Evolutionary conservation across 2,329 filamentous ascomycete genomes (phyloP).

Genomic region (Dissoconium aciculare): DNA sequence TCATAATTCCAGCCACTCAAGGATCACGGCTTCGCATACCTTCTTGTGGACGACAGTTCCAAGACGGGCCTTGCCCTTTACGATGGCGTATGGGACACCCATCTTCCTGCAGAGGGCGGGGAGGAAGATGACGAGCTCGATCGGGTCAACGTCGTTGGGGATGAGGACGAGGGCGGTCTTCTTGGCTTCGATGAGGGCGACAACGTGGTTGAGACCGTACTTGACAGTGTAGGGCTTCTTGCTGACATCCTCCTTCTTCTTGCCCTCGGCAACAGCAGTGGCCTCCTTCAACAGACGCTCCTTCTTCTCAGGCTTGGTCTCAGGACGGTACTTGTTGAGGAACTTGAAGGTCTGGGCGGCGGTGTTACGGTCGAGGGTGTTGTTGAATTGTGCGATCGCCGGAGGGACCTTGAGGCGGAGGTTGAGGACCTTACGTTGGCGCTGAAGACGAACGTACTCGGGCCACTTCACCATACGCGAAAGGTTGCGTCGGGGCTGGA

Average conservation of each 20-base stretch:
- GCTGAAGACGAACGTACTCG: conserved; percentile 96
- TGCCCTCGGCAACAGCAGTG: conserved; percentile 91
- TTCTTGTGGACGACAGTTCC: conserved; percentile 99
- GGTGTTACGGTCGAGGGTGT: conserved; percentile 91
- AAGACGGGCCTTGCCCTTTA: conserved; percentile 99
- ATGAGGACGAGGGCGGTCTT: conserved; percentile 97
- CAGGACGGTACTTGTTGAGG: conserved; percentile 99
- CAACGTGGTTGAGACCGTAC: conserved; percentile 99
- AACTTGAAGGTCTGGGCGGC: conserved; percentile 97
- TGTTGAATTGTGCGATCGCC: conserved; percentile 92
- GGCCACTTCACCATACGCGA: conserved; percentile 99
- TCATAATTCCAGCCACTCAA: not conserved
- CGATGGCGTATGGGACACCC: conserved; percentile 96
- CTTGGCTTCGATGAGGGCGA: conserved; percentile 97
- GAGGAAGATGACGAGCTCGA: conserved; percentile 98
- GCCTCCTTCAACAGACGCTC: conserved; percentile 97
- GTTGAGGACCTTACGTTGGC: conserved; percentile 90
- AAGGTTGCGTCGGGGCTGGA: conserved; percentile 91
- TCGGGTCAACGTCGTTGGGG: conserved; percentile 98
- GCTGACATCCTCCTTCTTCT: conserved; percentile 99
- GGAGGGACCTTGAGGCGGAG: conserved; percentile 97
- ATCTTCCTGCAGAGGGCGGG: conserved; percentile 99
- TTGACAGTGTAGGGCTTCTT: conserved; percentile 99
- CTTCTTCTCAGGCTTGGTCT: conserved; percentile 99
- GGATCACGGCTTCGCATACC: conserved; percentile 36